Base-by-base conservation (phyloP, 1,284 basidiomycete genomes). In the Boletus sp. region DNA sequence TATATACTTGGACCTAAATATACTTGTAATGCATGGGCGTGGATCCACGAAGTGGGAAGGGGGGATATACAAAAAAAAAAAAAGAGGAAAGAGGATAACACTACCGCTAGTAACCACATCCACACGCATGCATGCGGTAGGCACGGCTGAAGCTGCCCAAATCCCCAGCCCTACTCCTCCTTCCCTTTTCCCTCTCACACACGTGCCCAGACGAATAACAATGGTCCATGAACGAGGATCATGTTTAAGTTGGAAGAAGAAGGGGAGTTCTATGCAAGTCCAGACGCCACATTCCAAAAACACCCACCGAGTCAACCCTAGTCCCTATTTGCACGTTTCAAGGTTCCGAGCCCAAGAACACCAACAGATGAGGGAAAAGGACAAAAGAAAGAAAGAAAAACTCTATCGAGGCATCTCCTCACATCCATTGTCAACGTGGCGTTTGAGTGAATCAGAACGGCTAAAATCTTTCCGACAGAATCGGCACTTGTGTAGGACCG, bases 401-500 rank as follows among this genome's bases (percentile, higher is more conserved):
- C 48, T 62, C 52, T 64, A 64, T 62, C 60, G 65, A 48, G 71
- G 74, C 72, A 76, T 78, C 57, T 80, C 78, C 60, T 81, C 79
- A 67, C 76, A 75, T 52, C 84, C 84, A 56, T 86, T 84, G 69
- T 88, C 83, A 46, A 82, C 52, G 62, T 80, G 77, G 48, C 77
- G 69, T 62, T 79, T 80, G 51, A 78, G 70, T 50, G 77, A 79
- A 61, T 80, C 77, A 23, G 72, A 65, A 3, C 86, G 78, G 67
- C 82, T 84, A 64, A 88, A 88, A 58, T 80, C 80, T 65, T 86
- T 88, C 53, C 74, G 72, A 67, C 86, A 89, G 61, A 72, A 80
- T 23, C 73, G 74, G 66, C 86, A 88, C 44, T 72, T 73, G 61
- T 88, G 84, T 49, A 75, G 66, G 46, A 79, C 72, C 36, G 81